Evolutionary conservation across 2,329 filamentous ascomycete genomes (phyloP), one percentile per base, ranked within the genome.

Genomic region (Aspergillus texensis): DNA sequence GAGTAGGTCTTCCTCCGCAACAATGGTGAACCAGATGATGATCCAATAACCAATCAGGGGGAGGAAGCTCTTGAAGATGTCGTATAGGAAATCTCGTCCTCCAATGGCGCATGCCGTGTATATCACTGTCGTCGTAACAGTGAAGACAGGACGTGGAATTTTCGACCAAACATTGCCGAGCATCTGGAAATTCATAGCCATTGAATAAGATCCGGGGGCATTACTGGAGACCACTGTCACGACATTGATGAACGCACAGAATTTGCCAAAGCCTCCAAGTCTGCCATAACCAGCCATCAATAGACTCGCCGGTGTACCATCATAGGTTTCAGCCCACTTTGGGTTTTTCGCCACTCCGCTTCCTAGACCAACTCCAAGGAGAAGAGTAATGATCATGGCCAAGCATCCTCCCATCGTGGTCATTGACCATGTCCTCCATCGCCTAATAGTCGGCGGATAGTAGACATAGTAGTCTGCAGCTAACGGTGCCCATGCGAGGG

Each of bases 11-110:
- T 83, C 78, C 62, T 81, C 74, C 2, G 81, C 54, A 6, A 78
- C 71, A 50, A 83, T 80, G 41, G 76, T 74, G 56, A 82, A 68
- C 74, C 77, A 82, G 43, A 79, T 78, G 24, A 75, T 71, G 10
- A 80, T 69, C 81, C 81, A 83, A 64, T 83, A 83, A 6, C 80
- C 79, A 67, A 83, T 82, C 21, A 83, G 64, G 9, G 80, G 78
- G 19, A 83, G 70, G 61, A 83, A 81, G 61, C 80, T 77, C 58
- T 79, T 73, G 65, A 82, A 81, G 48, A 83, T 78, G 36, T 77
- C 72, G 65, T 80, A 82, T 1, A 83, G 71, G 46, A 76, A 73
- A 57, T 81, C 76, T 1, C 79, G 76, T 0, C 81, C 81, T 4
- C 78, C 80, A 58, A 82, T 75, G 6, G 79, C 80, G 64, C 79